Percentiles rank a stretch among this genome's conserved stretches.
These are phyloP conservation scores for Lecanicillium sp. DNA, from an alignment of 2,329 filamentous ascomycete species.

Conservation along the genomic window DNA sequence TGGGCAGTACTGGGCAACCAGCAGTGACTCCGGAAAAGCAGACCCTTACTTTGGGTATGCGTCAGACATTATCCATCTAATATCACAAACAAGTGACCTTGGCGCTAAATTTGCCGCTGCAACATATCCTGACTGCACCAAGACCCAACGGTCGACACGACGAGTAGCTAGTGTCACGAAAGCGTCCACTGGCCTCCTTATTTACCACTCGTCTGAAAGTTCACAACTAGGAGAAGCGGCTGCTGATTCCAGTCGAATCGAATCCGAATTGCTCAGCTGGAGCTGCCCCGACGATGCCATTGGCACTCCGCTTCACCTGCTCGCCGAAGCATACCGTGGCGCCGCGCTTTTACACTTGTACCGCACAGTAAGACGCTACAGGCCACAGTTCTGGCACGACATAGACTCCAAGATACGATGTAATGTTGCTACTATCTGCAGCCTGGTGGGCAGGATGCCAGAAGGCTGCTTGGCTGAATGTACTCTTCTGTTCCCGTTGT, in stretches of 20 bases:
- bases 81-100: slow-evolving; percentile 7
- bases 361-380: slow-evolving; percentile 3
- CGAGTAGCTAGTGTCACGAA: too few species aligned
- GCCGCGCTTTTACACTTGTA: slow-evolving; percentile 11
- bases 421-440: not conserved
- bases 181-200: too few species aligned
- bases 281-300: too few species aligned
- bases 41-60: slow-evolving; percentile 10
- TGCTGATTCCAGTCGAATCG: too few species aligned
- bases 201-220: too few species aligned
- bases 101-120: not conserved
- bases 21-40: not conserved
- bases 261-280: too few species aligned
- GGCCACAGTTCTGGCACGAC: not conserved
- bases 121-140: too few species aligned
- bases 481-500: slow-evolving; percentile 11
- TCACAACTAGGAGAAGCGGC: too few species aligned
- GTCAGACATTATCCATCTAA: slow-evolving; percentile 7
- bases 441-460: slow-evolving; percentile 1
- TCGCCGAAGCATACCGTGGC: slow-evolving; percentile 10
- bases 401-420: not conserved
- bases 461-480: slow-evolving; percentile 10
- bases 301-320: slow-evolving; percentile 6
- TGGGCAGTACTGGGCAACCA: slow-evolving; percentile 10
- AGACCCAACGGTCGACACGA: too few species aligned